Evolutionary conservation across 1,284 basidiomycete species (phyloP), one percentile per base, ranked within the genome.

Genomic region (Ceratobasidium sp.): DNA sequence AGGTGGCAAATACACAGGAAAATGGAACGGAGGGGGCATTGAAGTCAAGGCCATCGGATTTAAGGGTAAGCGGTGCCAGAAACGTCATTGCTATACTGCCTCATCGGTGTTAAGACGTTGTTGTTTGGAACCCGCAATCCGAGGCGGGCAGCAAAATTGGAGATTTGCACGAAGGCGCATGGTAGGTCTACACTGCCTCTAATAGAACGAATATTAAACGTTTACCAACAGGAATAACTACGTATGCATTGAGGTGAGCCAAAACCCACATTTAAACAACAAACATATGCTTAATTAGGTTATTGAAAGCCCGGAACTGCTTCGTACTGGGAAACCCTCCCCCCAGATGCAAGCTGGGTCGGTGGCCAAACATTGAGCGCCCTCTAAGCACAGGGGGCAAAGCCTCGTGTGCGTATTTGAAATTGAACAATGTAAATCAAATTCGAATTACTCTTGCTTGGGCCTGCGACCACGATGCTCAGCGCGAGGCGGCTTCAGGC

Each of bases 111-210:
- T 6, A 14, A 74, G 91, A 94, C 82, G 89, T 94, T 3, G 93
- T 94, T 10, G 86, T 96, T 57, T 97, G 96, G 96, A 97, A 97
- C 85, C 95, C 96, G 7, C 90, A 90, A 80, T 86, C 87, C 57
- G 90, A 88, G 77, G 86, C 86, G 5, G 95, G 94, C 0, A 86
- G 87, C 64, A 92, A 90, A 82, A 93, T 97, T 8, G 89, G 84
- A 12, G 96, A 97, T 82, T 95, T 97, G 94, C 94, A 96, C 82
- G 88, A 89, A 1, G 89, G 89, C 0, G 96, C 95, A 83, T 97
- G 95, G 95, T 95, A 85, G 79, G 89, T 85, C 79, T 14, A n/a
- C 20, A 50, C 35, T 30, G 23, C 50, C 33, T 54, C 33, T 54
- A 16, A 35, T 27, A 50, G 10, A 35, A 67, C 14, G 23, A 20